Base-by-base conservation (phyloP, 1,139 yeast species). In the Taphrina communis region DNA sequence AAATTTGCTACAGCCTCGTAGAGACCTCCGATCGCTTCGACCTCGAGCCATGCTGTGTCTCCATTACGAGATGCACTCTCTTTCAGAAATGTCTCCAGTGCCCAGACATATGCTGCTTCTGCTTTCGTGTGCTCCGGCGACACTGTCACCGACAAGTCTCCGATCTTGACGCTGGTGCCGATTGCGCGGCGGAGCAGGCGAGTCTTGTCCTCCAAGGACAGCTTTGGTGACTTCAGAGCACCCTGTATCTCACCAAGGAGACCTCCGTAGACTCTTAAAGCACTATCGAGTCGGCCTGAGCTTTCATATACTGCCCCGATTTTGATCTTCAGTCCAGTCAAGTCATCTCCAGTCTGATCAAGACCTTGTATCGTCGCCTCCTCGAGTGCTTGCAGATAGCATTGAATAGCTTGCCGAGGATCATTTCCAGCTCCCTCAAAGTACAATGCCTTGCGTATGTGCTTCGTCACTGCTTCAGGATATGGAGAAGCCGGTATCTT, bases 311-410 rank as follows among this genome's bases (percentile, higher is more conserved):
- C 67, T 6, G 61, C 60, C 14, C 61, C 67, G 36, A 63, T 63
- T 48, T 63, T 63, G 53, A 63, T 63, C 48, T 63, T 63, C 31
- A 63, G 61, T 17, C 67, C 67, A 2, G 67, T 63, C 67, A 63
- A 55, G 14, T 53, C 46, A 21, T 63, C 67, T 12, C 61, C 44
- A 25, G 67, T 63, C 56, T 63, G 67, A 21, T 63, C 67, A 2
- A 63, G 61, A 2, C 61, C 67, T 9, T 41, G 48, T 5, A 19
- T 35, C 7, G 67, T 63, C 9, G 67, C 67, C 52, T 63, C 67
- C 25, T 63, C 67, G 6, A 63, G 55, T 14, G 67, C 67, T 21
- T 55, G 61, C 14, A 63, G 51, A 38, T 63, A 63, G 46, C 52
- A 50, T 41, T 63, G 61, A 12, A 63, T 39, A 6, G 67, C 67